Percentiles rank a stretch among this genome's conserved stretches.
Evolutionary conservation across 495 filamentous ascomycete species (phyloP).

Genomic region (Lophiostoma macrostomum): DNA sequence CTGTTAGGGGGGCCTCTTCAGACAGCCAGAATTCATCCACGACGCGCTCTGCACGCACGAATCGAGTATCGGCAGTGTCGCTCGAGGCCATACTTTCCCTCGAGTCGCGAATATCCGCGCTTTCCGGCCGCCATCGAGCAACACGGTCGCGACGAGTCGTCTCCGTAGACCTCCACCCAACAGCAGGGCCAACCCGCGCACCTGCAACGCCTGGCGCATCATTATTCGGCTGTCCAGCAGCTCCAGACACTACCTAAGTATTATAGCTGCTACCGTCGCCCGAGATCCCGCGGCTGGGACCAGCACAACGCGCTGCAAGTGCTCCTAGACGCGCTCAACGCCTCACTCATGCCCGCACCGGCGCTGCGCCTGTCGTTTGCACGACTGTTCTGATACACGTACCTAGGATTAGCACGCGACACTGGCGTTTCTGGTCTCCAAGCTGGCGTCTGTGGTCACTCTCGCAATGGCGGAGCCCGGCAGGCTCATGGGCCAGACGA

Average conservation of each 20-base stretch:
- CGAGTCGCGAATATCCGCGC: constrained; percentile 28
- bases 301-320: constrained; percentile 20
- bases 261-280: background rate
- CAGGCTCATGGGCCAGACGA: constrained; percentile 30
- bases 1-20: constrained; percentile 17
- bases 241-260: background rate
- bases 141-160: constrained; percentile 14
- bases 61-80: constrained; percentile 25
- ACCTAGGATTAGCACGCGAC: constrained; percentile 6
- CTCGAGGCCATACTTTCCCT: constrained; percentile 12
- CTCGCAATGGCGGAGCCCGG: constrained; percentile 41
- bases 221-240: background rate
- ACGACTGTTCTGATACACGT: constrained; percentile 15
- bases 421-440: constrained; percentile 36
- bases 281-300: background rate
- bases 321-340: constrained; percentile 12
- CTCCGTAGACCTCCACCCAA: constrained; percentile 4
- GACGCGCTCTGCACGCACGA: constrained; percentile 18
- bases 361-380: constrained; percentile 8
- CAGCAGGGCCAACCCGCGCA: constrained; percentile 19
- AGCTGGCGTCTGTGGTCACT: constrained; percentile 37
- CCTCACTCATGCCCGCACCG: constrained; percentile 24
- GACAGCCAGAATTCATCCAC: constrained; percentile 25
- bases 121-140: background rate
- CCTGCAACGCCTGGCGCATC: constrained; percentile 21